Conservation (phyloP, 1,139 yeast genomes). For the Diutina pseudorugosa region DNA sequence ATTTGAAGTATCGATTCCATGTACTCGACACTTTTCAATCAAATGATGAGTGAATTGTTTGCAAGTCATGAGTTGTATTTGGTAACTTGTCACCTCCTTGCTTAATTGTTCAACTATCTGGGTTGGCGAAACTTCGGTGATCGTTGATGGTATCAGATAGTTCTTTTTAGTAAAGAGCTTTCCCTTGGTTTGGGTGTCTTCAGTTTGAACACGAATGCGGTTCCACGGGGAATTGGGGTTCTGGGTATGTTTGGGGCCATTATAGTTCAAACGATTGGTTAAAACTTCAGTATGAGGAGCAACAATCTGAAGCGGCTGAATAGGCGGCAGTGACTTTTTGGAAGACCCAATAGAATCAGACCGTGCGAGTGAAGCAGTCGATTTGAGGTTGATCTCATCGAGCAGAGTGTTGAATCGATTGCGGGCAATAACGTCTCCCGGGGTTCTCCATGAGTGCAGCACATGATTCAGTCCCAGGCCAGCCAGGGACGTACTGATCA, state of each 20-base stretch:
- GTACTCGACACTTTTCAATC: constrained; percentile 14
- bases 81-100: constrained; percentile 29
- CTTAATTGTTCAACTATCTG: constrained; percentile 17
- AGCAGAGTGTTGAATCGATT: neutral
- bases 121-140: neutral
- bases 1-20: constrained; percentile 9
- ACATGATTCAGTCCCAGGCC: neutral
- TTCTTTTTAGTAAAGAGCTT: neutral
- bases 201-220: neutral
- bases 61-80: constrained; percentile 30
- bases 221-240: neutral
- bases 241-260: neutral
- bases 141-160: neutral
- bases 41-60: constrained; percentile 28
- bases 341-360: neutral
- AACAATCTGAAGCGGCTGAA: neutral
- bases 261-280: neutral
- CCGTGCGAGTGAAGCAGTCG: neutral
- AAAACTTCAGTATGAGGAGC: neutral
- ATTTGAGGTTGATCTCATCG: neutral
- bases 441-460: neutral
- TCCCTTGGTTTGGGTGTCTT: neutral
- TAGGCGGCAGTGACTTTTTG: neutral
- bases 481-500: neutral
- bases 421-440: neutral